Evolutionary conservation across 2,329 filamentous ascomycete species (phyloP).

Genomic region (Pyrenochaeta sp.): DNA sequence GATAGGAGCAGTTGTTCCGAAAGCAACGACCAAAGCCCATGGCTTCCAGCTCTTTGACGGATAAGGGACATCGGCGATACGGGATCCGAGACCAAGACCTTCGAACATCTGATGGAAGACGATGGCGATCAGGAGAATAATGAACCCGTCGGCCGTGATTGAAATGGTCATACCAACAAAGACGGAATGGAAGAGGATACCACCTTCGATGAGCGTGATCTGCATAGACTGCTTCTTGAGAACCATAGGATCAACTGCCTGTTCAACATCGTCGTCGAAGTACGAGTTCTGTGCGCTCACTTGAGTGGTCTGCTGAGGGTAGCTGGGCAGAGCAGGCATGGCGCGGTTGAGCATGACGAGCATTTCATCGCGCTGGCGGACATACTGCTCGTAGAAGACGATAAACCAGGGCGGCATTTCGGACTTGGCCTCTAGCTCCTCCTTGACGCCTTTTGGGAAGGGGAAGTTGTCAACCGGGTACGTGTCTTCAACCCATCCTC

Average conservation of each 20-base stretch:
- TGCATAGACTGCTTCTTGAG: slow-evolving; percentile 51
- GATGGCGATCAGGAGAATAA: slow-evolving; percentile 66
- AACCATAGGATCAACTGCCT: slow-evolving; percentile 48
- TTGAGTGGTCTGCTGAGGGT: slow-evolving; percentile 33
- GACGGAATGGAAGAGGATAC: slow-evolving; percentile 70
- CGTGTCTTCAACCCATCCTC: slow-evolving; percentile 42
- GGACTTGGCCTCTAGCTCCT: slow-evolving; percentile 42
- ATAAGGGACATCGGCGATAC: slow-evolving; percentile 68
- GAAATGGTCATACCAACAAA: slow-evolving; percentile 71
- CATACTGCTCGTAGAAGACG: slow-evolving; percentile 70
- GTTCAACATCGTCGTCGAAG: slow-evolving; percentile 48
- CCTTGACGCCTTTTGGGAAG: slow-evolving; percentile 36
- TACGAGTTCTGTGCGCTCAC: slow-evolving; percentile 37
- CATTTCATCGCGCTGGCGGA: slow-evolving; percentile 68
- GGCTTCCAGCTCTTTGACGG: slow-evolving; percentile 65
- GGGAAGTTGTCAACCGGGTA: slow-evolving; percentile 42
- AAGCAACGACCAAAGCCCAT: slow-evolving; percentile 69
- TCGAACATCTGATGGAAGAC: slow-evolving; percentile 72
- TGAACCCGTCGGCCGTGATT: slow-evolving; percentile 66
- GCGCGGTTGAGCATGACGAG: slow-evolving; percentile 61
- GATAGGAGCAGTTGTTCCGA: slow-evolving; percentile 70
- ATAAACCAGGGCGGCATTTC: slow-evolving; percentile 70
- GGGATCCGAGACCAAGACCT: slow-evolving; percentile 68
- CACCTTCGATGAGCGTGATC: slow-evolving; percentile 63
- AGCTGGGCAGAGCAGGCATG: slow-evolving; percentile 42